These are phyloP conservation scores for Trametes sp. DNA, from an alignment of 1,284 basidiomycete species.

Conservation along the genomic window DNA sequence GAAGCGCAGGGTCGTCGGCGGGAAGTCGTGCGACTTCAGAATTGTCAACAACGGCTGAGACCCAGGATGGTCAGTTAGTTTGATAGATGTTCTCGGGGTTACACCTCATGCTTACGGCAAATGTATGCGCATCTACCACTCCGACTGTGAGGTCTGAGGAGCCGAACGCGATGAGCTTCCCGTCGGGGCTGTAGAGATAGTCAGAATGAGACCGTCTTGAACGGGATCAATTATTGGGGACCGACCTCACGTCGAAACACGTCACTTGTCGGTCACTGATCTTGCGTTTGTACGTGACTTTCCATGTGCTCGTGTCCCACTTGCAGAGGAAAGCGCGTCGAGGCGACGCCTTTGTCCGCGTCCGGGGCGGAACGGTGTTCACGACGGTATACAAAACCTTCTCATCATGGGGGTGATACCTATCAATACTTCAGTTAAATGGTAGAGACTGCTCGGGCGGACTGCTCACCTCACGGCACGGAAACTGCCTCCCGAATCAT, in stretches of 20 bases:
- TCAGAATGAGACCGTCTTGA: background rate
- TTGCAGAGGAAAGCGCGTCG: conserved; percentile 68
- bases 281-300: conserved; percentile 61
- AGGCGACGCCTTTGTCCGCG: conserved; percentile 59
- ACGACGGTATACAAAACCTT: conserved; percentile 75
- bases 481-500: conserved; percentile 66
- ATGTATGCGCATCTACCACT: conserved; percentile 81
- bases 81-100: background rate
- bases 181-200: conserved; percentile 67
- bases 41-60: conserved; percentile 85
- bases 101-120: conserved; percentile 65
- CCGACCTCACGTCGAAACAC: conserved; percentile 86
- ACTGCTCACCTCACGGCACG: conserved; percentile 71
- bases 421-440: conserved; percentile 24
- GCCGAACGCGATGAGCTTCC: conserved; percentile 85
- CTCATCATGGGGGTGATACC: conserved; percentile 67
- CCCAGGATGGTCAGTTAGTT: background rate
- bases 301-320: conserved; percentile 70
- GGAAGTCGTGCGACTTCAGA: conserved; percentile 94
- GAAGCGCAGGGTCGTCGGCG: conserved; percentile 90
- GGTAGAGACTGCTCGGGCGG: background rate
- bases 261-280: conserved; percentile 84
- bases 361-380: conserved; percentile 71
- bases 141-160: conserved; percentile 89
- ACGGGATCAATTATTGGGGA: background rate